These are phyloP conservation scores for Cryphonectria radicalis DNA, from an alignment of 2,329 filamentous ascomycete species.

Conservation along the genomic window DNA sequence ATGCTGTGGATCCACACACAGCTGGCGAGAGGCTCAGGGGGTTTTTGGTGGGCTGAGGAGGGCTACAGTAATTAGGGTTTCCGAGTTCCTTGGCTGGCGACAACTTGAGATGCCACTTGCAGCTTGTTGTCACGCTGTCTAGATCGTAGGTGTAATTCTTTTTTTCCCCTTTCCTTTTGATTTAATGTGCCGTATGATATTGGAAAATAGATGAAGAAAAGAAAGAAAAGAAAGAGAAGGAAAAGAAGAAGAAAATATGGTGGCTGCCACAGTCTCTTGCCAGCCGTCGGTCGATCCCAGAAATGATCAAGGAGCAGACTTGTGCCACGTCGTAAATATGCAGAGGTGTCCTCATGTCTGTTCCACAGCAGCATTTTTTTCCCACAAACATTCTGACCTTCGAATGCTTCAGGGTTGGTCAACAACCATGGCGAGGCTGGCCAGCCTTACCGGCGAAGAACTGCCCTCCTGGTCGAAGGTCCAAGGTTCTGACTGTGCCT, in stretches of 20 bases:
- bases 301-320: background rate
- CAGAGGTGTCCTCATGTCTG: background rate
- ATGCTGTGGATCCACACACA: slow-evolving; percentile 5
- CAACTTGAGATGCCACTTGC: background rate
- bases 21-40: slow-evolving; percentile 3
- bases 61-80: background rate
- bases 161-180: background rate
- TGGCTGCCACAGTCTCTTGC: slow-evolving; percentile 1
- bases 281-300: background rate
- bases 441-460: background rate
- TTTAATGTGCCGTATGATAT: background rate
- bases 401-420: background rate
- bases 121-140: background rate
- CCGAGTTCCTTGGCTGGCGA: background rate
- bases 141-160: background rate
- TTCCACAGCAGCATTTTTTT: background rate
- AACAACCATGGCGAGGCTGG: background rate
- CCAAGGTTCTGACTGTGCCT: background rate
- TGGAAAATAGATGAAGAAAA: background rate
- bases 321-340: background rate
- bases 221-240: no score
- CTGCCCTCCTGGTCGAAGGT: background rate
- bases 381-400: background rate
- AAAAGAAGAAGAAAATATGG: background rate
- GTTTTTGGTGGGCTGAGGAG: no score